Base-by-base conservation (phyloP, 805 yeast genomes). In the Schizosaccharomyces japonicus region DNA sequence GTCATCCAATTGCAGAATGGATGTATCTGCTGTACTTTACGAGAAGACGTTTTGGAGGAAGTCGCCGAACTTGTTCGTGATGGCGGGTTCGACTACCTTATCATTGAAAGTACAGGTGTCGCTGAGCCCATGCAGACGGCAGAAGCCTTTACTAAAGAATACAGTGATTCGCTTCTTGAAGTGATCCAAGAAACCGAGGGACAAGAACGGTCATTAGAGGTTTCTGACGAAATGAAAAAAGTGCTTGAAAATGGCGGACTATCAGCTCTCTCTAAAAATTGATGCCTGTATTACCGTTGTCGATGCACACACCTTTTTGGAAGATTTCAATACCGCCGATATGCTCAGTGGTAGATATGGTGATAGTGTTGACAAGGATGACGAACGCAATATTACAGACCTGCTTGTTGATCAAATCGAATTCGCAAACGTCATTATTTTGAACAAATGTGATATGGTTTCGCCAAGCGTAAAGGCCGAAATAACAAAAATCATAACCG, bases 51-150 rank as follows among this genome's bases (percentile, higher is more conserved):
- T 47, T 54, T 68, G 15, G 71, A 66, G 45, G 71, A 68, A 50
- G 56, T 68, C 49, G 63, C 64, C 3, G 46, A 53, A 2, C 53
- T 68, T 15, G 66, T 66, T 15, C 57, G 56, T 27, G 49, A 54
- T 6, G 64, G 63, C 8, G 59, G 58, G 30, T 65, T 63, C 44
- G 63, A 68, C 39, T 67, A 68, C 51, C 64, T 68, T 39, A 57
- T 68, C 6, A 68, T 68, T 36, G 72, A 68, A 52, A 61, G 67
- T 5, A 66, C 71, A 3, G 72, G 72, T 27, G 65, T 68, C 25
- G 63, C 68, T 19, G 72, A 68, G 52, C 71, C 72, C 27, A 66
- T 66, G 70, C 70, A 67, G 52, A 70, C 68, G 15, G 72, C 72
- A 0, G 71, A 68, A 52, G 68, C 71, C 2, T 68, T 68, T 50